Conservation (phyloP, 2,329 filamentous ascomycete genomes). For the Penicillium sp. region DNA sequence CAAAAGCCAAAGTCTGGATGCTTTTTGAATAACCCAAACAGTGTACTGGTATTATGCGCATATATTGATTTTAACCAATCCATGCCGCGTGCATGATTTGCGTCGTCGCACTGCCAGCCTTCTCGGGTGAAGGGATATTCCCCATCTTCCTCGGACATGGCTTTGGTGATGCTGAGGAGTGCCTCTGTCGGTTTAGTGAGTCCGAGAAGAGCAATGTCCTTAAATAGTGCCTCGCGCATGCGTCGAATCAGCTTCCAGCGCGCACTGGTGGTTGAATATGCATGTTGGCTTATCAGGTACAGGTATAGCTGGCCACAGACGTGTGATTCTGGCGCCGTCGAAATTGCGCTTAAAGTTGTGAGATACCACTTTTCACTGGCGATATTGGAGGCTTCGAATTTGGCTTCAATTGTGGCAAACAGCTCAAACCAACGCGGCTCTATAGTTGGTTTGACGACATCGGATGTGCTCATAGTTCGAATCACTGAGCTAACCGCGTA, state of each 20-base stretch:
- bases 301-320: constrained; percentile 52
- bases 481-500: neutral
- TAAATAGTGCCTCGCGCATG: constrained; percentile 55
- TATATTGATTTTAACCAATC: constrained; percentile 57
- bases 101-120: constrained; percentile 55
- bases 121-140: constrained; percentile 53
- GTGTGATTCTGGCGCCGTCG: constrained; percentile 49
- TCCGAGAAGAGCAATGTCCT: constrained; percentile 54
- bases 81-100: constrained; percentile 50
- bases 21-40: constrained; percentile 14
- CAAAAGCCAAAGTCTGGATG: constrained; percentile 60
- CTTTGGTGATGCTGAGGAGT: constrained; percentile 50
- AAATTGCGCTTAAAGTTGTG: constrained; percentile 37
- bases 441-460: constrained; percentile 2
- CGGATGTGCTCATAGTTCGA: neutral
- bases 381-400: constrained; percentile 13
- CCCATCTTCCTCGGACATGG: constrained; percentile 53
- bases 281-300: constrained; percentile 52
- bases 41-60: constrained; percentile 42
- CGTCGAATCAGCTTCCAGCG: constrained; percentile 14
- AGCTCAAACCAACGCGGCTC: constrained; percentile 7
- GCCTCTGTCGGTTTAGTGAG: constrained; percentile 60
- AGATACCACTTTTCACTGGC: constrained; percentile 21
- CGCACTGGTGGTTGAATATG: constrained; percentile 22
- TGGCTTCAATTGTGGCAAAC: constrained; percentile 11